A percentile compares a stretch with the other conserved stretches of the same genome.
Evolutionary conservation across 768 basidiomycete genomes (phyloP).

Genomic region (Nidula microcarpa): DNA sequence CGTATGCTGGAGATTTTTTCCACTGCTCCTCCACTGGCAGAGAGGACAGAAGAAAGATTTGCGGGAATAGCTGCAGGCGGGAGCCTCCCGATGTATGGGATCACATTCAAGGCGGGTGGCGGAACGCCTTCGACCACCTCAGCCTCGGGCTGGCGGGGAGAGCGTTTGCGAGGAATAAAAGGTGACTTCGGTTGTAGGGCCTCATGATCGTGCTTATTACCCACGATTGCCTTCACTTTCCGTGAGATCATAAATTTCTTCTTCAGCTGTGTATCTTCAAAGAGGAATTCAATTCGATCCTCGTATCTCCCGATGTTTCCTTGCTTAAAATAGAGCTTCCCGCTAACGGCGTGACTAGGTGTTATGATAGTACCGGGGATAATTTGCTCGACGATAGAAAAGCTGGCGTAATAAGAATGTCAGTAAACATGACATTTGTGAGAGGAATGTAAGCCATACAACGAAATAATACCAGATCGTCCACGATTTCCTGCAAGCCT

Average conservation of each 20-base stretch:
- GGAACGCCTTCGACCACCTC: conserved; percentile 36
- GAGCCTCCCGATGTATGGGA: conserved; percentile 38
- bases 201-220: conserved; percentile 41
- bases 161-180: conserved; percentile 37
- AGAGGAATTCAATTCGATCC: conserved; percentile 49
- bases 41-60: conserved; percentile 23
- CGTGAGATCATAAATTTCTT: conserved; percentile 49
- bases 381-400: too few species aligned
- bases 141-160: conserved; percentile 24
- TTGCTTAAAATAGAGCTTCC: too few species aligned
- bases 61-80: conserved; percentile 37
- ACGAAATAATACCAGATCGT: conserved; percentile 6
- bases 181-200: conserved; percentile 40
- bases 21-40: conserved; percentile 17
- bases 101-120: conserved; percentile 35
- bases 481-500: conserved; percentile 29
- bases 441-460: conserved; percentile 13
- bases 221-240: conserved; percentile 39
- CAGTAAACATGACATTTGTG: too few species aligned
- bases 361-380: too few species aligned
- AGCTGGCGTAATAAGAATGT: too few species aligned
- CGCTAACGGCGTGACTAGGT: too few species aligned
- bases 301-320: conserved; percentile 42
- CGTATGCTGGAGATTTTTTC: conserved; percentile 26
- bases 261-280: conserved; percentile 40